Evolutionary conservation across 495 filamentous ascomycete species (phyloP).

Genomic region (Daldinia loculata): DNA sequence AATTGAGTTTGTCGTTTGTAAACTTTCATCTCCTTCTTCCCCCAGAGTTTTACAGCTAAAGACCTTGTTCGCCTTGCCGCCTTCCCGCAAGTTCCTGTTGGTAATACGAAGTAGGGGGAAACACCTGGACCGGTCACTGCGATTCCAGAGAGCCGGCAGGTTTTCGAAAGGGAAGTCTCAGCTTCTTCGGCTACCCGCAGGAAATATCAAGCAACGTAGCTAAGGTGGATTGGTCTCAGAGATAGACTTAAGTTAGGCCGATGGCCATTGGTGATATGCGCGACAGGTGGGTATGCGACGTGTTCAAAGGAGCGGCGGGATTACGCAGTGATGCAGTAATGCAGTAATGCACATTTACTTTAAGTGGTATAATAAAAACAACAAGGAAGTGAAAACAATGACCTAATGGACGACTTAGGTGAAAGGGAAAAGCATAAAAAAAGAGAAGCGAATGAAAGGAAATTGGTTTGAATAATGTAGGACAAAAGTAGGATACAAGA

Average conservation of each 20-base stretch:
- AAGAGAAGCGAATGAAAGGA: conserved; percentile 36
- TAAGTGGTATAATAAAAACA: not conserved
- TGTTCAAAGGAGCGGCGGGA: conserved; percentile 40
- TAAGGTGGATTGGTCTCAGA: conserved; percentile 21
- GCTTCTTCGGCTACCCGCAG: conserved; percentile 37
- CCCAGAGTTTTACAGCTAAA: conserved; percentile 7
- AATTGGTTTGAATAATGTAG: not conserved
- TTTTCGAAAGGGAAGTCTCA: conserved; percentile 31
- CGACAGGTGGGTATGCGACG: conserved; percentile 33
- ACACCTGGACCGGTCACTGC: conserved; percentile 26
- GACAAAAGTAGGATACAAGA: conserved; percentile 7
- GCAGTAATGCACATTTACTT: conserved; percentile 1
- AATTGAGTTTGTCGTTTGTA: conserved; percentile 26
- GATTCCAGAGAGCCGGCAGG: conserved; percentile 30
- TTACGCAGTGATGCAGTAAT: conserved; percentile 16
- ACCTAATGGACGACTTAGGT: conserved; percentile 10
- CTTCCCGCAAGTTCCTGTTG: conserved; percentile 28
- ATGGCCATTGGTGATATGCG: conserved; percentile 38
- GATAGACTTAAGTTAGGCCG: conserved; percentile 23
- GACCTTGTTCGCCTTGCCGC: conserved; percentile 10
- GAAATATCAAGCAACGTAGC: conserved; percentile 11
- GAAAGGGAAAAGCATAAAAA: conserved; percentile 21
- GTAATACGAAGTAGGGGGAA: conserved; percentile 29
- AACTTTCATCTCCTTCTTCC: conserved; percentile 31
- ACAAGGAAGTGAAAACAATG: conserved; percentile 7